Evolutionary conservation across 1,284 basidiomycete species (phyloP).

Genomic region (Papiliotrema terrestris): DNA sequence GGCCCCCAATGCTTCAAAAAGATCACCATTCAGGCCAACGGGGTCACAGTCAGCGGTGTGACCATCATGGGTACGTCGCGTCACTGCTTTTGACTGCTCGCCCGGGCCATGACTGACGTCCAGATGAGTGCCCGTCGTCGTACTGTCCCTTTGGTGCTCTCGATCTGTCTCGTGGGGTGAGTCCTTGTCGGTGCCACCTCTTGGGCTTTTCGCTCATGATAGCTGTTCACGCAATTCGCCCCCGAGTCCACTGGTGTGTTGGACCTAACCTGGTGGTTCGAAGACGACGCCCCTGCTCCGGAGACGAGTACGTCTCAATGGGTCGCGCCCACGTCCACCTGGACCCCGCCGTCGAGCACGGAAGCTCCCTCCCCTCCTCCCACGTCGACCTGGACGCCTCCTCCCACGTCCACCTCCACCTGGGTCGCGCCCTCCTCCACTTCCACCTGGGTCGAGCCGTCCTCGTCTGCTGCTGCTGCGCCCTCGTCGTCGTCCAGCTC

Average conservation of each 20-base stretch:
- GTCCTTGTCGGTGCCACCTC: background rate
- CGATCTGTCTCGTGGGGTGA: conserved; percentile 52
- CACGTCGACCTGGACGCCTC: conserved; percentile 2
- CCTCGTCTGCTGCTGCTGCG: background rate
- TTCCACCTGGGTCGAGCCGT: conserved; percentile 10
- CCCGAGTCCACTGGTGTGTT: conserved; percentile 44
- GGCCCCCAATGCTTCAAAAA: conserved; percentile 53
- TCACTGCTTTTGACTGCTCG: background rate
- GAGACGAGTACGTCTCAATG: background rate
- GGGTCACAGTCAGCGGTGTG: conserved; percentile 51
- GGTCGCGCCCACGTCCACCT: conserved; percentile 2
- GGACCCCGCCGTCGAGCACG: background rate
- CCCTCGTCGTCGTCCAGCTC: conserved; percentile 6
- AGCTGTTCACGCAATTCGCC: conserved; percentile 54
- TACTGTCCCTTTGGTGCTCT: conserved; percentile 48
- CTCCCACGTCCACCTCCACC: conserved; percentile 9
- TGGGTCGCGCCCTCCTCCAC: conserved; percentile 11
- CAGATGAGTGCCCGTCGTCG: conserved; percentile 25
- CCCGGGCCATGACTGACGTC: background rate
- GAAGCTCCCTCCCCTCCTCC: conserved; percentile 2
- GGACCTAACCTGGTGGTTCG: conserved; percentile 50
- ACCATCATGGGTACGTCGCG: conserved; percentile 51
- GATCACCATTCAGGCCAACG: conserved; percentile 54
- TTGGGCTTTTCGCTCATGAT: background rate
- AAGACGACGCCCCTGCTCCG: conserved; percentile 12